A percentile compares a stretch with the other conserved stretches of the same genome.
Evolutionary conservation across 352 stramenopile genomes (phyloP).

Genomic region (Discostella stelligera): DNA sequence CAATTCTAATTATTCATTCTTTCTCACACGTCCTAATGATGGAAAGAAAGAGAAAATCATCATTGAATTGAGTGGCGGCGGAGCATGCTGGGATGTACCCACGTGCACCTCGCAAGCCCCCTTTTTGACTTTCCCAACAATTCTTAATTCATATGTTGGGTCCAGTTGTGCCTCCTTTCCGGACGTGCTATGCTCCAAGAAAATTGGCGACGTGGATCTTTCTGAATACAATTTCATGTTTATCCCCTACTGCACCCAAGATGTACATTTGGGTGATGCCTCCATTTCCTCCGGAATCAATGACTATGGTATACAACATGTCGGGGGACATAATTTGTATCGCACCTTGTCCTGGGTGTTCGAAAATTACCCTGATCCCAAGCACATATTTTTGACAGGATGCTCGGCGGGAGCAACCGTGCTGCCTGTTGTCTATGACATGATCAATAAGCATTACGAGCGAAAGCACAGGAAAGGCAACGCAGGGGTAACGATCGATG

Average conservation of each 20-base stretch:
- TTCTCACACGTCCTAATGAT: conserved; percentile 18
- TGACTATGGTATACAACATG: conserved; percentile 7
- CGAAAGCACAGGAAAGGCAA: background rate
- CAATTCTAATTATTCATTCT: conserved; percentile 35
- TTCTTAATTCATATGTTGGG: background rate
- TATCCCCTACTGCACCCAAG: conserved; percentile 36
- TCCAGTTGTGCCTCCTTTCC: background rate
- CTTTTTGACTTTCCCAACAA: conserved; percentile 8
- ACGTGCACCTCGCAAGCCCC: conserved; percentile 21
- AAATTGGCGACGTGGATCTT: background rate
- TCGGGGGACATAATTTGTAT: conserved; percentile 28
- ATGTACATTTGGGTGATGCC: conserved; percentile 31
- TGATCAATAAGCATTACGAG: conserved; percentile 54
- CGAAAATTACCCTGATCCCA: conserved; percentile 51
- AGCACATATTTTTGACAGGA: conserved; percentile 50
- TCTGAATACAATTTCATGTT: background rate
- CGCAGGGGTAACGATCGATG: background rate
- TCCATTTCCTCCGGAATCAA: background rate
- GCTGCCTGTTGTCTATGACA: conserved; percentile 47
- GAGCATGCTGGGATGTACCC: conserved; percentile 39
- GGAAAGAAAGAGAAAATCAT: conserved; percentile 22
- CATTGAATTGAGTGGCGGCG: conserved; percentile 43
- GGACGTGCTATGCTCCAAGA: background rate
- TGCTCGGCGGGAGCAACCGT: conserved; percentile 51
- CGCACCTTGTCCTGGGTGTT: conserved; percentile 43